Base-by-base conservation (phyloP, 139 green algal genomes). In the Tetradesmus lagerheimii region DNA sequence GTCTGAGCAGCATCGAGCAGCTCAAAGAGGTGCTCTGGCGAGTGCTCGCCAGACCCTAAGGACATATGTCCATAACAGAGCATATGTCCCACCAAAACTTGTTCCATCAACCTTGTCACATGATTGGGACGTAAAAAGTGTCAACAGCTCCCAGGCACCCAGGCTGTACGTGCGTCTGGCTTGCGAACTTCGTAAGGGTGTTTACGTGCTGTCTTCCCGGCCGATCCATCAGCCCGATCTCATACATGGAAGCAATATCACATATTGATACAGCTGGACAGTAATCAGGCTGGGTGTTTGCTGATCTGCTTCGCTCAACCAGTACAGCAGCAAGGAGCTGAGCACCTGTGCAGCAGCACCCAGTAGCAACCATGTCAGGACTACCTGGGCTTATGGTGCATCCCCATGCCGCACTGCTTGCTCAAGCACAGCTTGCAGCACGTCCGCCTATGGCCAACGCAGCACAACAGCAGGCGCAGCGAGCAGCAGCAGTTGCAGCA, bases 381-480 rank as follows among this genome's bases (percentile, higher is more conserved):
- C 41, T 78, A 15, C 53, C 82, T 25, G 67, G 67, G 39, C 18
- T 57, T 12, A 31, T 80, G 16, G 64, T 80, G 38, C 83, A 80
- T 34, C 83, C 45, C 8, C 83, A 80, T 80, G 83, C 83, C 41
- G 76, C 71, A 23, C 16, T 78, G 53, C 82, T 87, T 23, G 35
- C 35, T 8, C 53, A 78, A 34, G 57, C 53, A 11, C 83, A 88
- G 64, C 83, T n/a, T 47, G 80, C 45, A 41, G 80, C 31, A 15
- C 57, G 57, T 9, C 25, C 80, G 39, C 50, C 57, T 38, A 31
- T 31, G 4, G 57, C 82, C 6, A 45, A 38, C 16, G 45, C 80
- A 38, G 35, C 53, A 12, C 82, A 87, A 37, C 82, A 87, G 35
- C 82, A 87, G 82, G 31, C 64, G 57, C 82, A 45, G 18, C 31